Base-by-base conservation (phyloP, 108 stramenopile genomes). In the Aurantiochytrium sp. region DNA sequence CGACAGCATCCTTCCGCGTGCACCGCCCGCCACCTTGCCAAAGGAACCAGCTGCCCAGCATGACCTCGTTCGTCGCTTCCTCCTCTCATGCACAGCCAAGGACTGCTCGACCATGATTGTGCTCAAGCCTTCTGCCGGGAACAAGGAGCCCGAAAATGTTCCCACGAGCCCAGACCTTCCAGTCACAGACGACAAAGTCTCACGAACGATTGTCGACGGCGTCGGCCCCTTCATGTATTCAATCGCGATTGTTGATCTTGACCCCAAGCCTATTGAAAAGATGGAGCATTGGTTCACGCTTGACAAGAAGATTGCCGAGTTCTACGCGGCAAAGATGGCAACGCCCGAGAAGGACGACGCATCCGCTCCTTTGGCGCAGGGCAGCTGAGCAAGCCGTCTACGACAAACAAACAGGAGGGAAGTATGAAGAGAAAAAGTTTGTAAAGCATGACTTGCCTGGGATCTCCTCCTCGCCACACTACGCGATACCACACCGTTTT, bases 91-190 rank as follows among this genome's bases (percentile, higher is more conserved):
- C 28, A 83, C 76, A 12, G 76, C 76, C n/a, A 83, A 83, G 51
- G 76, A 83, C 76, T 83, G 76, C 49, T 83, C 76, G 6, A 83
- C 76, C 6, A 83, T 83, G 76, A 47, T 83, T 35, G 76, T 83
- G 3, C 49, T 83, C 45, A 83, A 83, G 23, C 76, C 76, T 12
- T 53, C 76, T 12, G 76, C 45, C 16, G 25, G 35, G 10, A 69
- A 42, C 8, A 69, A 12, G 8, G 35, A 69, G 8, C 21, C 14
- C 55, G 55, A 16, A 8, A 42, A 8, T 12, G 19, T 12, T 2
- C 76, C 76, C 49, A 16, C 23, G 0, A 16, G 2, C 6, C 49
- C 76, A 6, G 76, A 83, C 25, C 76, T 53, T 6, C 49, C 76
- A 6, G 16, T 18, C 10, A 18, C 35, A 28, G 76, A 83, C 1